Evolutionary conservation across 345 rosid species (phyloP), one percentile per base, ranked within the genome.

Genomic region (Gossypium longicalyx): DNA sequence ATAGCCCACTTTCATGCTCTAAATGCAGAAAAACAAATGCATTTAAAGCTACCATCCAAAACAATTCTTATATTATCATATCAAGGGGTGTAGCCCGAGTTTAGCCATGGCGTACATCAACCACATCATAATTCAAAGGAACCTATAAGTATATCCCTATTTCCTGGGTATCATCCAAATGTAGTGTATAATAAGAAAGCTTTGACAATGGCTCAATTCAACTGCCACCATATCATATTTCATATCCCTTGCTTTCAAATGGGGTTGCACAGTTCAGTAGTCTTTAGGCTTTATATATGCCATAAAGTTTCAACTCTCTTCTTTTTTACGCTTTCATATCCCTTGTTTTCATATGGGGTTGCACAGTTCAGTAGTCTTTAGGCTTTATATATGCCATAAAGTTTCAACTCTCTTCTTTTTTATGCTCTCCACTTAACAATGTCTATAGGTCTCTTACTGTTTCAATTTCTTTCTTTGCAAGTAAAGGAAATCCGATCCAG

Each of bases 211-310:
- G 20, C 45, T 34, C 67, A 62, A 62, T 7, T 17, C 69, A 41
- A 64, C 27, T 41, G 51, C 25, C 69, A 3, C 49, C 49, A 41
- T 10, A 64, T 52, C 51, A 12, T 47, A 47, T 47, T 12, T 29
- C 22, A 17, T 38, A 19, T 8, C 2, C 20, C 11, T 61, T 19
- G 47, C 13, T 20, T 45, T 67, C 29, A 41, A 13, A 45, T 20
- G 38, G 9, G 9, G 53, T 45, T 7, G 19, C 70, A 4, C 23
- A 47, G 7, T 51, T 22, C 53, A 23, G 25, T 23, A 45, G 34
- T 67, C 25, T 49, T 29, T 77, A 23, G 59, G 56, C 63, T 58
- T 73, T 67, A 64, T 78, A 73, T 51, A 67, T 51, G 56, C 74
- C 67, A 51, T 49, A 9, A 20, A 57, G 7, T 45, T 48, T 44